Evolutionary conservation across 2,329 filamentous ascomycete species (phyloP).

Genomic region (Alternaria sp.): DNA sequence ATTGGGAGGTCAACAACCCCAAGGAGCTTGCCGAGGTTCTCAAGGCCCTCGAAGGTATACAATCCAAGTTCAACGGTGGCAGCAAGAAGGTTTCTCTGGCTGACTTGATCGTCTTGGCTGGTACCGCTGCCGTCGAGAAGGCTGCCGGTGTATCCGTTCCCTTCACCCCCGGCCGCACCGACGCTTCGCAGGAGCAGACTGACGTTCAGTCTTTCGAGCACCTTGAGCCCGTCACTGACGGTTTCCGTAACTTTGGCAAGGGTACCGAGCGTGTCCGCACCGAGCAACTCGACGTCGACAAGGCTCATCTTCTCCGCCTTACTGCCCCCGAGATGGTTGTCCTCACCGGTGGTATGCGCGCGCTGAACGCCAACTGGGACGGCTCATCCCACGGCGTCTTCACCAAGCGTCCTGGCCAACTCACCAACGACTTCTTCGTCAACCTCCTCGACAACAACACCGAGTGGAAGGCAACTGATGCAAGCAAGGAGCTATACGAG

Average conservation of each 20-base stretch:
- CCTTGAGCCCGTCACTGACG: conserved; percentile 73
- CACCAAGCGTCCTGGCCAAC: conserved; percentile 69
- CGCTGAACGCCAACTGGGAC: conserved; percentile 73
- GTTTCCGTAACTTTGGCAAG: conserved; percentile 80
- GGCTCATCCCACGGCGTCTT: conserved; percentile 71
- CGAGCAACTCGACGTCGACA: conserved; percentile 75
- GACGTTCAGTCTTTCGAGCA: conserved; percentile 68
- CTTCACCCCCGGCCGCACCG: conserved; percentile 74
- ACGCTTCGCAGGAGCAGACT: conserved; percentile 75
- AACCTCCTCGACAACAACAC: conserved; percentile 74
- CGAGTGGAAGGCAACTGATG: conserved; percentile 65
- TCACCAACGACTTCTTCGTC: conserved; percentile 83
- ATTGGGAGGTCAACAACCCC: conserved; percentile 79
- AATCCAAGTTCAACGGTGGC: conserved; percentile 69
- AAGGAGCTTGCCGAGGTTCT: conserved; percentile 68
- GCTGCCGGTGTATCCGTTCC: conserved; percentile 69
- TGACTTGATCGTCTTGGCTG: conserved; percentile 79
- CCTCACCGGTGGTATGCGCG: conserved; percentile 74
- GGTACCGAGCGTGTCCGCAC: conserved; percentile 65
- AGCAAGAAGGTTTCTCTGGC: conserved; percentile 79
- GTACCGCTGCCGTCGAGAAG: conserved; percentile 74
- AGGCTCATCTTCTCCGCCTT: conserved; percentile 72
- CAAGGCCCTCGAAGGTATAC: conserved; percentile 66
- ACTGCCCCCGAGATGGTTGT: conserved; percentile 74
- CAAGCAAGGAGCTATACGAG: conserved; percentile 64